Base-by-base conservation (phyloP, 177 flowering plant genomes). In the Vitis hybrid region DNA sequence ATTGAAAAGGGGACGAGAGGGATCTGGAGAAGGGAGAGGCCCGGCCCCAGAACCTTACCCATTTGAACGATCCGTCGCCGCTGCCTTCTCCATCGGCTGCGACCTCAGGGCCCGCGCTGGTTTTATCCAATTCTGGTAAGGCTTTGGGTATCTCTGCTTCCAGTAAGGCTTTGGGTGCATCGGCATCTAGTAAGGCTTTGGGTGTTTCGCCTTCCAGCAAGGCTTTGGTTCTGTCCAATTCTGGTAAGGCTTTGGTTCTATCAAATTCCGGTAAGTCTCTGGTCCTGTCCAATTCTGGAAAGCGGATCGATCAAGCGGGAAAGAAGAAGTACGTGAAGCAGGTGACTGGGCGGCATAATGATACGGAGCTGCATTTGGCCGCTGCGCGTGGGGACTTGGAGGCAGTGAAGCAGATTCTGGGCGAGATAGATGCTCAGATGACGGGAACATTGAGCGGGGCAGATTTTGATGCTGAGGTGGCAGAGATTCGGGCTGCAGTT, bases 241-340 rank as follows among this genome's bases (percentile, higher is more conserved):
- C 84, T 3, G 70, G 81, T 32, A 81, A 81, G 74, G 68, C 80
- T 1, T 56, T 82, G 65, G 48, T 72, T 2, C 56, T 77, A 11
- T 81, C 78, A 32, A 70, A 60, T 56, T 74, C 77, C 8, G 64
- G 72, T 11, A 71, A 71, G 68, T 63, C 74, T 17, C 50, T 79
- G 17, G 72, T 35, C 3, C 27, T 68, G 6, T 76, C 89, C 24
- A 83, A 80, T 68, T 86, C 92, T 4, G 86, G 86, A 0, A 90
- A 88, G 74, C 71, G 89, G 72, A 76, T 88, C 8, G 95, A 88
- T 66, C 86, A 73, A 67, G 59, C 80, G 0, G 78, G 83, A 21
- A 86, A 79, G 76, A 89, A 84, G 85, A 91, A 86, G 86, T 91
- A 89, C 55, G 93, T 91, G 74, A 89, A 83, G 77, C 96, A 91